Evolutionary conservation across 257 asterid genomes (phyloP).

Genomic region (Solanum corneliomulleri): DNA sequence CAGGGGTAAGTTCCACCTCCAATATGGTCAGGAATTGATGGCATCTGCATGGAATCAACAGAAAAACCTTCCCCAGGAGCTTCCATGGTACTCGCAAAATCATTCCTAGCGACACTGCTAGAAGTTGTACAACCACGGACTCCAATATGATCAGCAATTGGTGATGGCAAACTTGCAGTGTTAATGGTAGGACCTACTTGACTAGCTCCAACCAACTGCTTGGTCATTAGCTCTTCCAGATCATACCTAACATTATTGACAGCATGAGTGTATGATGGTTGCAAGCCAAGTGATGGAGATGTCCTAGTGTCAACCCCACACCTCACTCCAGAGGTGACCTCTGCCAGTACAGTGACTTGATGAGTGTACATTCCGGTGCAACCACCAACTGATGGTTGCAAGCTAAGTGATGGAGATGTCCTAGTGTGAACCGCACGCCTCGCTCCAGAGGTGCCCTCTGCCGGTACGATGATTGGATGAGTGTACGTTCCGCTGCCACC

Average conservation of each 20-base stretch:
- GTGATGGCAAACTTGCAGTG: background rate
- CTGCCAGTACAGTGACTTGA: background rate
- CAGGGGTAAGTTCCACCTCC: background rate
- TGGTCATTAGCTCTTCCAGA: background rate
- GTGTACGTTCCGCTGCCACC: background rate
- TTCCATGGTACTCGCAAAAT: background rate
- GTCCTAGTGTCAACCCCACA: background rate
- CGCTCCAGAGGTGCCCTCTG: background rate
- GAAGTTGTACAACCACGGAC: background rate
- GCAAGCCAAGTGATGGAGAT: background rate
- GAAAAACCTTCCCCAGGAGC: background rate
- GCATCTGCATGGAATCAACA: background rate
- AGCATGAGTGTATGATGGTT: background rate
- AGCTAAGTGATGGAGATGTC: background rate
- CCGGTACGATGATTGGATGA: background rate
- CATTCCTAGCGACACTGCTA: background rate
- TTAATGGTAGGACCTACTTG: background rate
- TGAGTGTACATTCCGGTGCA: no score
- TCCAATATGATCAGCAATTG: background rate
- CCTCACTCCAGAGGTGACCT: background rate
- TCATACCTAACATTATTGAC: background rate
- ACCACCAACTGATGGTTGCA: background rate
- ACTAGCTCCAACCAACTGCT: background rate
- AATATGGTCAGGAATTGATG: background rate
- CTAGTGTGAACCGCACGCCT: background rate